These are phyloP conservation scores for Termitomyces sp. DNA, from an alignment of 768 basidiomycete species.

Conservation along the genomic window DNA sequence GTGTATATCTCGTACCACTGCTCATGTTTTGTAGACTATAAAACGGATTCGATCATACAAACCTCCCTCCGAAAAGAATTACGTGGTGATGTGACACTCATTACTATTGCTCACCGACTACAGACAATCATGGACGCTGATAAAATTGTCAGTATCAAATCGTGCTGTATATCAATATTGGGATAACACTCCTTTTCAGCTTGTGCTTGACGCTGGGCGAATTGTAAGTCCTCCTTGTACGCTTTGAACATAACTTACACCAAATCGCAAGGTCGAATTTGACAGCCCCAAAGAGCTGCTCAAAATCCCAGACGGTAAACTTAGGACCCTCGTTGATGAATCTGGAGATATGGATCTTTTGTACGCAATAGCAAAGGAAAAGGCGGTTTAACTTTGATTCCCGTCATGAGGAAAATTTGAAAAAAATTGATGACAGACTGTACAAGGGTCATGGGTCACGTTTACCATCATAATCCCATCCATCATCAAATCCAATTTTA, in stretches of 20 bases:
- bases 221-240: slow-evolving; percentile 31
- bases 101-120: slow-evolving; percentile 70
- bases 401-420: no score
- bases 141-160: slow-evolving; percentile 36
- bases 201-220: slow-evolving; percentile 55
- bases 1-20: neutral
- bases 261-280: slow-evolving; percentile 40
- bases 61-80: slow-evolving; percentile 65
- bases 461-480: no score
- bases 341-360: slow-evolving; percentile 51
- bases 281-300: slow-evolving; percentile 52
- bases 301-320: slow-evolving; percentile 44
- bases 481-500: no score
- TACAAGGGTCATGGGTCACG: no score
- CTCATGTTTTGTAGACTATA: slow-evolving; percentile 39
- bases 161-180: slow-evolving; percentile 7
- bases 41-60: slow-evolving; percentile 70
- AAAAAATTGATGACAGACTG: no score
- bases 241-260: neutral
- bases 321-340: slow-evolving; percentile 56
- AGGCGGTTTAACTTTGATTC: neutral
- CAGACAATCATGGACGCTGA: slow-evolving; percentile 70
- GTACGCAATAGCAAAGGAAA: slow-evolving; percentile 37
- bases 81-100: slow-evolving; percentile 52
- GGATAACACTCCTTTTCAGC: slow-evolving; percentile 21